Percentiles rank a stretch among this genome's conserved stretches.
These are phyloP conservation scores for Rhynchospora breviuscula DNA, from an alignment of 176 grass and related monocot species.

Conservation along the genomic window DNA sequence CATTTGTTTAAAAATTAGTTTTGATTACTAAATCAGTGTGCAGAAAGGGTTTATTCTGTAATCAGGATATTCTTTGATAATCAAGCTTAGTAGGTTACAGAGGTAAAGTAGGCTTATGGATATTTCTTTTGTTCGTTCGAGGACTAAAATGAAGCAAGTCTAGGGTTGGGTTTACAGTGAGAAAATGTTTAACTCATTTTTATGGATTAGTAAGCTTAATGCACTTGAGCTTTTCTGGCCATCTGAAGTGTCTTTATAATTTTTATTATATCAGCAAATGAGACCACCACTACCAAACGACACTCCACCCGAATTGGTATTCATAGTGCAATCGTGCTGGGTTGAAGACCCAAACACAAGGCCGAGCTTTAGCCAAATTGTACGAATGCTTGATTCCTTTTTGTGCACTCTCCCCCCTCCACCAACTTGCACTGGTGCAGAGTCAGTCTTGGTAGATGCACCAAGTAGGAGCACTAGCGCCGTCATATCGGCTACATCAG, in stretches of 20 bases:
- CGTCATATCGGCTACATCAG: background rate
- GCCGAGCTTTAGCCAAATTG: slow-evolving; percentile 44
- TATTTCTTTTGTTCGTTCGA: background rate
- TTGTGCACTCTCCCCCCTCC: slow-evolving; percentile 20
- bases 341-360: slow-evolving; percentile 44
- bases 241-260: background rate
- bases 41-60: background rate
- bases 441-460: background rate
- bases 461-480: slow-evolving; percentile 16
- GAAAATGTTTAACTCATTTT: background rate
- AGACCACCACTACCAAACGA: slow-evolving; percentile 33
- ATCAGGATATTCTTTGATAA: background rate
- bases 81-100: no score
- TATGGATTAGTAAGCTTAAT: background rate
- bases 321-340: slow-evolving; percentile 51
- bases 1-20: background rate
- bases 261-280: slow-evolving; percentile 34
- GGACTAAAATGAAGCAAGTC: background rate
- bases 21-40: background rate
- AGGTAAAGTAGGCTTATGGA: background rate
- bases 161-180: background rate
- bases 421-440: background rate
- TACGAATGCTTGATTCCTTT: slow-evolving; percentile 46
- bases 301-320: slow-evolving; percentile 36
- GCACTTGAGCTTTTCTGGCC: background rate